These are phyloP conservation scores for Drechslerella coelobrocha DNA, from an alignment of 2,329 filamentous ascomycete genomes.

Conservation along the genomic window DNA sequence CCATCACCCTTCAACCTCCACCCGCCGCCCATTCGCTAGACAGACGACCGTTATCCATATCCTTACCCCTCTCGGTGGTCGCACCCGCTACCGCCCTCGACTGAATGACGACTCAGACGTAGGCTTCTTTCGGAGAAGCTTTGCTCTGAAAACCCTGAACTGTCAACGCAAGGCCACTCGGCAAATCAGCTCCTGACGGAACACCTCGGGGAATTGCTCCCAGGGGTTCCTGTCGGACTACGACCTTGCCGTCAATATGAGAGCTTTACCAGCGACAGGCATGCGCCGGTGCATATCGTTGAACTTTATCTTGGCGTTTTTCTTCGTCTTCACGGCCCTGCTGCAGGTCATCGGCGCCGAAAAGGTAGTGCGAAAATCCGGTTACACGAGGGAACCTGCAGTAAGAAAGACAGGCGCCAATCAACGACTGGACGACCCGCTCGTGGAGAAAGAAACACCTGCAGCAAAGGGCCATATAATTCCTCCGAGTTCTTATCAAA, in stretches of 20 bases:
- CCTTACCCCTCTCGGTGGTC: constrained; percentile 27
- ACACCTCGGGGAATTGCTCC: constrained; percentile 37
- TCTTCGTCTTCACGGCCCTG: constrained; percentile 47
- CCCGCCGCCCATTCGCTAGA: constrained; percentile 19
- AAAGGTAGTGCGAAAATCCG: constrained; percentile 42
- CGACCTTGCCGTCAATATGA: constrained; percentile 32
- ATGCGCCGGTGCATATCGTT: constrained; percentile 43
- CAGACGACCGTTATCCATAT: constrained; percentile 15
- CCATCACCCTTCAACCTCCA: neutral
- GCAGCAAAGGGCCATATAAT: constrained; percentile 40
- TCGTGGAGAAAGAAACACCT: constrained; percentile 32
- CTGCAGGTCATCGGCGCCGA: constrained; percentile 51
- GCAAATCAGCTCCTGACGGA: constrained; percentile 48
- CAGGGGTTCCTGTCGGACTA: constrained; percentile 32
- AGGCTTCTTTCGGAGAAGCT: constrained; percentile 49
- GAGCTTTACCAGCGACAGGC: constrained; percentile 36
- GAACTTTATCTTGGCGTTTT: constrained; percentile 33
- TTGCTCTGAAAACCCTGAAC: constrained; percentile 19
- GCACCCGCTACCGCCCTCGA: constrained; percentile 23
- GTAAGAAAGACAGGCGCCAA: constrained; percentile 37
- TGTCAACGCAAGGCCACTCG: constrained; percentile 34
- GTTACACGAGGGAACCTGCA: constrained; percentile 22
- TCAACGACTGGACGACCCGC: constrained; percentile 32
- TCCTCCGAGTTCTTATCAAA: constrained; percentile 47
- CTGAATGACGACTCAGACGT: constrained; percentile 48